Percentiles rank a stretch among this genome's conserved stretches.
Conservation (phyloP, 345 rosid species). For the Syzygium jambos region DNA sequence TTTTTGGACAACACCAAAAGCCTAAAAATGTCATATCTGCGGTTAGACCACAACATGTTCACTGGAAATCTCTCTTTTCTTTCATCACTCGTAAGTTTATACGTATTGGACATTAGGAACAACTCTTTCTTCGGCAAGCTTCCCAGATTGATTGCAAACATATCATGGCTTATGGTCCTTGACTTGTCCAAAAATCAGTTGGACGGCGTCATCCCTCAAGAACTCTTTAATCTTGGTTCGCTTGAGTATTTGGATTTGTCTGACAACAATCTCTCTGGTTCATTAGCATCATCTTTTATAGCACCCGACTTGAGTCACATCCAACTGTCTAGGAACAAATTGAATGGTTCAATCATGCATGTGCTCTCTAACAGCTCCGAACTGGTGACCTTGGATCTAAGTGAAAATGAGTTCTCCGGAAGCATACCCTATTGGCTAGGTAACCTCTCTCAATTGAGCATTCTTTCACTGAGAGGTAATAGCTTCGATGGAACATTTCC, state of each 20-base stretch:
- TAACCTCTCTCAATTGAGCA: not conserved
- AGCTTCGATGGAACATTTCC: not conserved
- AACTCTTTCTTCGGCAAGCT: not conserved
- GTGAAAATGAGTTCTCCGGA: not conserved
- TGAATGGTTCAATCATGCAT: not conserved
- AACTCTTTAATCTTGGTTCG: accelerated
- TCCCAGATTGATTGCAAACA: not conserved
- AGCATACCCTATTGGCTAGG: not conserved
- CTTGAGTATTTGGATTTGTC: not conserved
- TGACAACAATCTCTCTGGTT: not conserved
- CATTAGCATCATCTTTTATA: accelerated
- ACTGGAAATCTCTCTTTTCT: not conserved
- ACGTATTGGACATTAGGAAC: accelerated
- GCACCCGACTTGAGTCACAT: accelerated
- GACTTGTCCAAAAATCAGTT: not conserved
- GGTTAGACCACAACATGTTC: not conserved
- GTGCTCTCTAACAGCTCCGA: accelerated
- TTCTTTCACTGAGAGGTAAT: not conserved
- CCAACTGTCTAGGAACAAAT: not conserved
- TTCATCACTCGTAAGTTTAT: accelerated
- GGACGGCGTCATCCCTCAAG: not conserved
- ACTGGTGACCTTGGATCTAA: not conserved
- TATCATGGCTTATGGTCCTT: accelerated
- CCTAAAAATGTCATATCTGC: accelerated
- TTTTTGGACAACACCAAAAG: not conserved